Evolutionary conservation across 176 grass and related monocot genomes (phyloP).

Genomic region (Melocanna baccifera): DNA sequence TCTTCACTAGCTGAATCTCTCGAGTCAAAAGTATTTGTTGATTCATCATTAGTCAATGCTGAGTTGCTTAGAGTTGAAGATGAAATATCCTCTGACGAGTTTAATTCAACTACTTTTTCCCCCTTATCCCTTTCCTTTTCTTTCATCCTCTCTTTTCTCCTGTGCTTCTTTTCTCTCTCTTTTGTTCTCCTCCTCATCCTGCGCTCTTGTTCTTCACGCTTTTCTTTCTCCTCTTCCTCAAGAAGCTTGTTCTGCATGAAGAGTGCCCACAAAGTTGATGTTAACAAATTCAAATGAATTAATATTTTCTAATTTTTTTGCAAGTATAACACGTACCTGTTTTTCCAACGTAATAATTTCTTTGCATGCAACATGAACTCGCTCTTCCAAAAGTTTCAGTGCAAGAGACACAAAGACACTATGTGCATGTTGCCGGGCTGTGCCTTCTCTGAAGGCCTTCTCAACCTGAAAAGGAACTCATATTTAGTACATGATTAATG

Average conservation of each 20-base stretch:
- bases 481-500: neutral
- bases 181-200: constrained; percentile 76
- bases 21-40: constrained; percentile 33
- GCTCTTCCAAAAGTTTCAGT: constrained; percentile 86
- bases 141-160: constrained; percentile 92
- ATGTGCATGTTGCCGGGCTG: constrained; percentile 86
- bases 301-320: neutral
- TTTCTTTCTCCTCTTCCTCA: constrained; percentile 98
- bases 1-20: constrained; percentile 52
- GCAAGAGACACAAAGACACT: constrained; percentile 90
- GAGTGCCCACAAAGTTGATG: constrained; percentile 13
- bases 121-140: constrained; percentile 76
- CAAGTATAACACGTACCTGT: constrained; percentile 59
- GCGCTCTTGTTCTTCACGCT: constrained; percentile 84
- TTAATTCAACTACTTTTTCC: constrained; percentile 36
- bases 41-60: constrained; percentile 39
- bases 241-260: constrained; percentile 79
- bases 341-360: constrained; percentile 96
- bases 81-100: constrained; percentile 35
- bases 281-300: constrained; percentile 3
- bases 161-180: constrained; percentile 93
- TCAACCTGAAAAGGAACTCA: constrained; percentile 51
- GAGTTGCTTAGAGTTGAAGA: constrained; percentile 44
- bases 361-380: constrained; percentile 96
- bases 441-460: constrained; percentile 94